phyloP scores from a whole-genome alignment of 768 basidiomycete species.

The Tylopilus sp. region DNA sequence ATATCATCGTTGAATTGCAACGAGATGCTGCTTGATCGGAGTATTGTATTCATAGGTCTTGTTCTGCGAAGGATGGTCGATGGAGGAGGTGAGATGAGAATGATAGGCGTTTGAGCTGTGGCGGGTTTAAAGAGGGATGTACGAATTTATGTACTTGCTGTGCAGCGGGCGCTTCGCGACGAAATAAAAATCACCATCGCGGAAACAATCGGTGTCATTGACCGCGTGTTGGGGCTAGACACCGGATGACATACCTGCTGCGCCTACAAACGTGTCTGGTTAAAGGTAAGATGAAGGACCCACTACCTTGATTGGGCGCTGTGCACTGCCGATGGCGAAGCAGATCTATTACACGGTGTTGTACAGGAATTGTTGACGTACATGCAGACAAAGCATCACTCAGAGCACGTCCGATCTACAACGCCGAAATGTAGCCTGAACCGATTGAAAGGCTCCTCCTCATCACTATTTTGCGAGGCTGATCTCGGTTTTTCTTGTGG shows the following conservation, averaged over 20 bases:
- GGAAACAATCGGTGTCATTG: background rate
- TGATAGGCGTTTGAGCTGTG: constrained; percentile 8
- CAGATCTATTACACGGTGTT: background rate
- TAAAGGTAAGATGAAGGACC: background rate
- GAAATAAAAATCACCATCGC: background rate
- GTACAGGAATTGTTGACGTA: background rate
- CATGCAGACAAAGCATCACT: background rate
- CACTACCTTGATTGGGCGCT: background rate
- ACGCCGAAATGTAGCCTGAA: background rate
- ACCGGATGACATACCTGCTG: background rate
- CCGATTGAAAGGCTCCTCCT: background rate
- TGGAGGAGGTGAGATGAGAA: background rate
- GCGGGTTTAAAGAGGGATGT: constrained; percentile 10
- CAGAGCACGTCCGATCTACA: background rate
- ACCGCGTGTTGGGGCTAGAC: background rate
- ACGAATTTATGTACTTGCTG: constrained; percentile 14
- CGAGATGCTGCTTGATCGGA: constrained; percentile 15
- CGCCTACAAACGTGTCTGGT: background rate
- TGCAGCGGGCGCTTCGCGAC: constrained; percentile 13
- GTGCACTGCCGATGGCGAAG: background rate
- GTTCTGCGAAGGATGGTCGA: background rate
- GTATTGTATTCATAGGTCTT: constrained; percentile 4
- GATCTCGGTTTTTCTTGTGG: background rate
- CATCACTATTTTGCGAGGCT: background rate
- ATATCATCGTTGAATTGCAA: background rate